phyloP scores from a whole-genome alignment of 1,284 basidiomycete species.

The Ceratobasidium sp. region DNA sequence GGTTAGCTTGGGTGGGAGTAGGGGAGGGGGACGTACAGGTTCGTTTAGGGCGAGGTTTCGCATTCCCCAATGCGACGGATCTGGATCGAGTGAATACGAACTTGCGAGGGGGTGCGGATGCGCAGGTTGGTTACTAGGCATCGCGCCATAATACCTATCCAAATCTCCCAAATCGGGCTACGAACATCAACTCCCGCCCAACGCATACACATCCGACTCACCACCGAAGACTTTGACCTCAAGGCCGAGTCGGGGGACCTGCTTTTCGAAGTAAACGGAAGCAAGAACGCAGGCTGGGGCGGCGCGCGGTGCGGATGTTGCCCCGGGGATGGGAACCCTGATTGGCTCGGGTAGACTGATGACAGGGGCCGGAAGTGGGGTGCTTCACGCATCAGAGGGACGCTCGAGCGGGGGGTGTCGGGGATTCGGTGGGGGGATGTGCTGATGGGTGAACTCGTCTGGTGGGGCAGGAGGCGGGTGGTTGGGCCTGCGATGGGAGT shows the following conservation, averaged over 20 bases:
- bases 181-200: too few relatives aligned
- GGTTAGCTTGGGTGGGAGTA: neutral
- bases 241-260: constrained; percentile 15
- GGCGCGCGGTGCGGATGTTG: neutral
- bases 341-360: neutral
- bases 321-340: neutral
- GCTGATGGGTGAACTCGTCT: neutral
- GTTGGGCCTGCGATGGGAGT: neutral
- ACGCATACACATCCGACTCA: too few relatives aligned
- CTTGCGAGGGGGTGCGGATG: neutral
- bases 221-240: constrained; percentile 4
- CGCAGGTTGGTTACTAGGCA: neutral
- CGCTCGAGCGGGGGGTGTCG: constrained; percentile 10
- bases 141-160: constrained; percentile 24
- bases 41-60: constrained; percentile 8
- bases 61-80: constrained; percentile 21
- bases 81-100: constrained; percentile 29
- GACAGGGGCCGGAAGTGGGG: constrained; percentile 17
- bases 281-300: constrained; percentile 17
- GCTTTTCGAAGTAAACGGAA: constrained; percentile 1
- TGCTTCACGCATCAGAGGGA: neutral
- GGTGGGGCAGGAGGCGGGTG: neutral
- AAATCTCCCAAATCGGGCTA: constrained; percentile 6
- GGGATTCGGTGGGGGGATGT: neutral
- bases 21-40: neutral